Evolutionary conservation across 2,329 filamentous ascomycete genomes (phyloP).

Genomic region (Cordyceps javanica): DNA sequence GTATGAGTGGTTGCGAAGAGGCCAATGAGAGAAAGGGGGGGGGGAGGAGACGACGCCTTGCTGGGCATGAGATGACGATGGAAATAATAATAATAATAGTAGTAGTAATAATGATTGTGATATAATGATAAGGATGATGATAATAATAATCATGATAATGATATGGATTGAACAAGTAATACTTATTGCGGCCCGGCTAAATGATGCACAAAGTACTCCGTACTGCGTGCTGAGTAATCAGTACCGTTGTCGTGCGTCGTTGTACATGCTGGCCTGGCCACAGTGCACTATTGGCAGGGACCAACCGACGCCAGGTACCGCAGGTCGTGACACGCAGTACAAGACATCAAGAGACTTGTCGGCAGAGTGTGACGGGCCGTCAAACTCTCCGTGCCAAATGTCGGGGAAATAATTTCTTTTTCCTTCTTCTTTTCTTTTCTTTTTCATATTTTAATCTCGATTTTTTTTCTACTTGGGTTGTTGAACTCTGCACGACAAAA

Average conservation of each 20-base stretch:
- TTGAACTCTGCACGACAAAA: too few species aligned
- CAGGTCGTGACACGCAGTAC: neutral
- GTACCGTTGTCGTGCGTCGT: neutral
- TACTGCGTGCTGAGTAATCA: too few species aligned
- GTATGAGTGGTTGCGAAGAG: neutral
- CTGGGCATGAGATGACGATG: neutral
- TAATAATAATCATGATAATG: neutral
- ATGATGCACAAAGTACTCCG: too few species aligned
- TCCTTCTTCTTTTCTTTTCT: neutral
- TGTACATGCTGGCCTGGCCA: neutral
- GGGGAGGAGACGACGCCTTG: too few species aligned
- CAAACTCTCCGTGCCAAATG: neutral
- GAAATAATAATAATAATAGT: neutral
- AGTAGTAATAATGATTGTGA: neutral
- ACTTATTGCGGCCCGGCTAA: neutral
- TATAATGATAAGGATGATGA: too few species aligned
- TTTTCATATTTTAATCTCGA: neutral
- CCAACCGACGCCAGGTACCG: neutral
- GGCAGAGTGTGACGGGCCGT: neutral
- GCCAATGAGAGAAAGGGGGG: too few species aligned
- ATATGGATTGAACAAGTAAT: too few species aligned
- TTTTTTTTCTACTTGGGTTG: too few species aligned
- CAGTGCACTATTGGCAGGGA: neutral
- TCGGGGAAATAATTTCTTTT: neutral
- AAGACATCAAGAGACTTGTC: conserved; percentile 4